Evolutionary conservation across 805 yeast species (phyloP).

Genomic region (Candida nonsorbophila): DNA sequence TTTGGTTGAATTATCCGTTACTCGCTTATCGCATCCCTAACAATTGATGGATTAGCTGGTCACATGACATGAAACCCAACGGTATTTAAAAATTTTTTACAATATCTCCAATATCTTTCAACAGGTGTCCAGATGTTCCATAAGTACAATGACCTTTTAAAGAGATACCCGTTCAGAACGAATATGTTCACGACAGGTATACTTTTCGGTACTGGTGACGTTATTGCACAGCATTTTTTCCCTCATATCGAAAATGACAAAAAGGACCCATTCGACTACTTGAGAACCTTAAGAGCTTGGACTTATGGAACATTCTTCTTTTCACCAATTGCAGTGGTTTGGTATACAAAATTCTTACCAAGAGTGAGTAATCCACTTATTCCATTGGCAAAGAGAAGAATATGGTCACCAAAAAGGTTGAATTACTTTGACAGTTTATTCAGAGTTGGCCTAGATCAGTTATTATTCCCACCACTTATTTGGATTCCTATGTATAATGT

Average conservation of each 20-base stretch:
- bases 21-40: too few species aligned
- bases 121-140: conserved; percentile 10
- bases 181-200: conserved; percentile 52
- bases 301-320: conserved; percentile 33
- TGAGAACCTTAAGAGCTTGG: conserved; percentile 31
- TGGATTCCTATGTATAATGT: conserved; percentile 41
- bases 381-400: conserved; percentile 8
- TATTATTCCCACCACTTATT: conserved; percentile 29
- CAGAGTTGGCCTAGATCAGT: conserved; percentile 30
- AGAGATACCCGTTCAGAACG: conserved; percentile 45
- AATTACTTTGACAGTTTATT: conserved; percentile 15
- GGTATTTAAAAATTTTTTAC: too few species aligned
- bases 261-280: conserved; percentile 15
- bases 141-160: conserved; percentile 22
- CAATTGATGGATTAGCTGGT: too few species aligned
- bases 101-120: too few species aligned
- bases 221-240: conserved; percentile 34
- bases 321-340: conserved; percentile 34
- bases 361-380: conserved; percentile 29
- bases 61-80: too few species aligned
- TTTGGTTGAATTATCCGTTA: too few species aligned
- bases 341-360: conserved; percentile 36
- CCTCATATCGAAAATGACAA: conserved; percentile 23
- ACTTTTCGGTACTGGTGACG: conserved; percentile 39
- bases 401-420: conserved; percentile 8